Percentiles rank a stretch among this genome's conserved stretches.
These are phyloP conservation scores for Ophiosphaerella narmari DNA, from an alignment of 2,329 filamentous ascomycete genomes.

Conservation along the genomic window DNA sequence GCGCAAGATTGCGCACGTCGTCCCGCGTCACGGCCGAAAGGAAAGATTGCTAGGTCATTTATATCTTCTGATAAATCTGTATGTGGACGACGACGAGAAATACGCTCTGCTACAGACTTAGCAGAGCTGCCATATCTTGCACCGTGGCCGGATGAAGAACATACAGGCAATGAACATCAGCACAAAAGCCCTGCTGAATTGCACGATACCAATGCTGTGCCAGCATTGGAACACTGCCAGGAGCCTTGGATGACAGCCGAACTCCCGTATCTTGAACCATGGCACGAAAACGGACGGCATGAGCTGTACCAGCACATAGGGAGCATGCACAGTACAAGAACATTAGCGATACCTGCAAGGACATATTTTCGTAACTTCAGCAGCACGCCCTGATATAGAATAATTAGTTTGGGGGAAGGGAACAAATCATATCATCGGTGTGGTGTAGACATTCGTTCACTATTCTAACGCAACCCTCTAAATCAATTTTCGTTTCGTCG, in stretches of 20 bases:
- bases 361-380: too few species aligned
- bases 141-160: background rate
- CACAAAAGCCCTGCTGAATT: background rate
- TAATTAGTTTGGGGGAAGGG: too few species aligned
- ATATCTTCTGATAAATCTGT: too few species aligned
- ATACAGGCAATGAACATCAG: background rate
- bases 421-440: too few species aligned
- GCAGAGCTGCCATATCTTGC: background rate
- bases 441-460: too few species aligned
- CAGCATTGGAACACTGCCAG: background rate
- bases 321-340: background rate
- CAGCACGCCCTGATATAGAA: too few species aligned
- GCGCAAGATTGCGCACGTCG: too few species aligned
- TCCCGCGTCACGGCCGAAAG: too few species aligned
- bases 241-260: conserved; percentile 2
- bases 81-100: background rate
- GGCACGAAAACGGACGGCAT: background rate
- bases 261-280: conserved; percentile 1
- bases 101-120: background rate
- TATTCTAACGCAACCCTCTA: too few species aligned
- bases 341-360: too few species aligned
- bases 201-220: background rate
- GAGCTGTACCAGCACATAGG: background rate
- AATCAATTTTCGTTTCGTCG: too few species aligned
- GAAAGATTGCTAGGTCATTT: too few species aligned